Percentiles rank a stretch among this genome's conserved stretches.
Conservation (phyloP, 1,284 basidiomycete species). For the Coniferiporia weirii region DNA sequence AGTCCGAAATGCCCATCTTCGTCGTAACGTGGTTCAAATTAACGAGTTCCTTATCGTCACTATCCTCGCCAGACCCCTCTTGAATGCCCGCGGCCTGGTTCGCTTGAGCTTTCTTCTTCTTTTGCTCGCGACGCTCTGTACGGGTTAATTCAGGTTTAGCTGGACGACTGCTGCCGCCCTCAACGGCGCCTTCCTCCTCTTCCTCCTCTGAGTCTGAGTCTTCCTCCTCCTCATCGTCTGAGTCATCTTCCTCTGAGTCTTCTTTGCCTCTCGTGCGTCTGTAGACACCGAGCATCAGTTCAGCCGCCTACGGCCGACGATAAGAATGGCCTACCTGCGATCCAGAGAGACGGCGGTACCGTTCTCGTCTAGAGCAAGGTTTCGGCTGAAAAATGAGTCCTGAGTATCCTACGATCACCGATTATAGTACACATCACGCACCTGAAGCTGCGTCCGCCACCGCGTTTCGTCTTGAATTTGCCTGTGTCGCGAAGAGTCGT, state of each 20-base stretch:
- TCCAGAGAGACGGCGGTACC: slow-evolving; percentile 53
- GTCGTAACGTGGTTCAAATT: slow-evolving; percentile 68
- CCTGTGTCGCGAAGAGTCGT: neutral
- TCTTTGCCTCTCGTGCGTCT: slow-evolving; percentile 22
- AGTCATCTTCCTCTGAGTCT: slow-evolving; percentile 32
- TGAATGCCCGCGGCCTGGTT: slow-evolving; percentile 25
- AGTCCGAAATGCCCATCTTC: slow-evolving; percentile 62
- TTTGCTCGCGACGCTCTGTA: slow-evolving; percentile 62
- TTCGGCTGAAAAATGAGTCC: slow-evolving; percentile 37
- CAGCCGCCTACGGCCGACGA: neutral
- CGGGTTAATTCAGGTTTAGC: slow-evolving; percentile 51
- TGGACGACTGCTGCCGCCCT: slow-evolving; percentile 27
- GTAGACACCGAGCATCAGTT: slow-evolving; percentile 23
- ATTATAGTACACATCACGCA: slow-evolving; percentile 26
- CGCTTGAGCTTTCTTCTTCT: slow-evolving; percentile 62
- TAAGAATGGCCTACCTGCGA: slow-evolving; percentile 35
- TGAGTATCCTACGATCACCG: slow-evolving; percentile 13
- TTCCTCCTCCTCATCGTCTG: slow-evolving; percentile 36
- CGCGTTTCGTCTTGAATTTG: slow-evolving; percentile 82
- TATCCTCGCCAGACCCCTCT: slow-evolving; percentile 39
- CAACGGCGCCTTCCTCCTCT: slow-evolving; percentile 29
- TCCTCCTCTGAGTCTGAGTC: slow-evolving; percentile 26
- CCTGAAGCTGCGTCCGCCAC: slow-evolving; percentile 81
- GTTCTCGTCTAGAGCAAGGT: slow-evolving; percentile 56
- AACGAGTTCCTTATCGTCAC: slow-evolving; percentile 55